Evolutionary conservation across 1,284 basidiomycete genomes (phyloP), one percentile per base, ranked within the genome.

Genomic region (Pseudozyma sp.): DNA sequence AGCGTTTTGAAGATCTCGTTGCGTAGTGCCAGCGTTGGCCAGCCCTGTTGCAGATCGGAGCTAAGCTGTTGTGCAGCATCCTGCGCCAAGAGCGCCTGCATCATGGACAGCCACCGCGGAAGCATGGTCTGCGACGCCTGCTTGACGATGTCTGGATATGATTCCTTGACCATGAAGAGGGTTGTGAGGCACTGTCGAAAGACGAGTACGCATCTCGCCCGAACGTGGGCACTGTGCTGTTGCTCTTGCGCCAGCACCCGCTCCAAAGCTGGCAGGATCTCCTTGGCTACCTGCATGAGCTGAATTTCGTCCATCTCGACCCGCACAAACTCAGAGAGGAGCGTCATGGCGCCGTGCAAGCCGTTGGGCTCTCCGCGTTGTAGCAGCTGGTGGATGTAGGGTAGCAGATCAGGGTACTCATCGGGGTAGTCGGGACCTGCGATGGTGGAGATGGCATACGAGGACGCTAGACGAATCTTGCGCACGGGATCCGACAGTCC

Each of bases 141-240:
- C 79, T 92, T 92, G 46, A 93, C 92, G 0, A 92, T 89, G 51
- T 92, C 89, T 0, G 94, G 93, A 78, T 94, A 92, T 76, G 93
- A 91, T 45, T 94, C 94, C 83, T 94, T 94, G 64, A 98, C 93
- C 90, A 95, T 98, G 85, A 91, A 94, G 17, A 98, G 87, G 9
- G 94, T 92, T 56, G 90, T 89, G 13, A 97, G 88, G 80, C 94
- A 94, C 86, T 98, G 93, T 33, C 92, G 88, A 86, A 97, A 97
- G 39, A 97, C 93, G 11, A 91, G 89, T 11, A 99, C 87, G 2
- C 93, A 91, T 47, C 93, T 89, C 0, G 94, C 90, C 40, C 94
- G 68, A 7, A 79, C 62, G 39, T 68, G 58, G 3, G 77, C 51
- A n/a, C 75, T 65, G 65, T 79, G 65, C 31, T 45, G 51, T 5